Base-by-base conservation (phyloP, 2,329 filamentous ascomycete genomes). In the Corynespora cassiicola region DNA sequence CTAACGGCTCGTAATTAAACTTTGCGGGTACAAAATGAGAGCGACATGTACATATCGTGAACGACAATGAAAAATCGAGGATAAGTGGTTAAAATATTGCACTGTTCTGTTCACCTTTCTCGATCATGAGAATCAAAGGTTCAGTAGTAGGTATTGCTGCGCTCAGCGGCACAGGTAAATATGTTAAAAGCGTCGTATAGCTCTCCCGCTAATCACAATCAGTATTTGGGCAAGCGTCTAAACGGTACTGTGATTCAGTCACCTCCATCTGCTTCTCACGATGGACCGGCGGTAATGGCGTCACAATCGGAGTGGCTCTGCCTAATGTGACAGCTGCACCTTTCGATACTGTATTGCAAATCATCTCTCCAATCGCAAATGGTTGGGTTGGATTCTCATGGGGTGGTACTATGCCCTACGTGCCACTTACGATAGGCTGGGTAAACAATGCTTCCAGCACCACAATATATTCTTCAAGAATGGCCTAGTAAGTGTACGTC, bases 361-460 rank as follows among this genome's bases (percentile, higher is more conserved):
- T 77, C 28, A 59, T 70, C 3, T 68, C 73, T 1, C 73, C 74
- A 10, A 59, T 59, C n/a, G 52, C 58, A 2, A 66, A 75, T 29
- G 75, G 74, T 38, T 78, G 75, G 75, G 69, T 71, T 7, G 75
- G 73, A 2, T 59, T 76, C 15, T 69, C 75, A 10, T 77, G 75
- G 75, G 75, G 73, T n/a, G 75, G 73, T 4, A 66, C 68, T 21
- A 77, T 77, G 75, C 68, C 70, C 1, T 73, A 75, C 54, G 72
- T 73, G 42, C 75, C 75, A 2, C 58, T 78, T 2, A 67, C 72
- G 4, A 54, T 78, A 18, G 69, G 64, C 4, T 77, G 75, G 75
- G 52, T 63, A 23, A 75, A 73, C 48, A 72, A 68, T 16, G 65
- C 56, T 10, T 45, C 52, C 7, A 66, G 55, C 11, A 69, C 67